Base-by-base conservation (phyloP, 2,329 filamentous ascomycete genomes). In the Alternaria arbusti region DNA sequence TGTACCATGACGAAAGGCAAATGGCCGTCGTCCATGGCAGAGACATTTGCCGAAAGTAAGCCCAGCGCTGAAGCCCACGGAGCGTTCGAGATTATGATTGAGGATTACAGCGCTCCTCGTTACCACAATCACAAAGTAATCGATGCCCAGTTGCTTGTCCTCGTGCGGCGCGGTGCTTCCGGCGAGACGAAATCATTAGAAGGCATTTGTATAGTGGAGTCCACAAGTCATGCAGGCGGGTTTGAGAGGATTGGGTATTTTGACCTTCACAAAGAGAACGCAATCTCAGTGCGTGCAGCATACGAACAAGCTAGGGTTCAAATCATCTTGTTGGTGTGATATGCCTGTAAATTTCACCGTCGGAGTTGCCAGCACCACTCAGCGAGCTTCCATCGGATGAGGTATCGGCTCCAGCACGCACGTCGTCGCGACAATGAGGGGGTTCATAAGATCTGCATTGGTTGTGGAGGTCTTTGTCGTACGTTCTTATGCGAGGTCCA, bases 181-280 rank as follows among this genome's bases (percentile, higher is more conserved):
- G 23, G 23, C 23, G 23, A 25, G 23, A 25, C 23, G 5, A 25
- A 8, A 25, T 25, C 23, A 25, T 25, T 25, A 6, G 6, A 25
- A 1, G 45, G 23, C 6, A 17, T 49, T 4, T 49, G 46, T 5
- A 3, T 50, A 22, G 6, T 30, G 10, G 2, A 22, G 11, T 30
- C 28, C 28, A 30, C 11, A 1, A 30, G 1, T 1, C 10, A 30
- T 13, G 2, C 1, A 7, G 25, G 26, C 5, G 47, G n/a, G 0
- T 50, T 20, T 30, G 47, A 50, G 12, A 50, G 47, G 7, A 9
- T 30, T 9, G 47, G 25, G n/a, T 20, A 2, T 9, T 50, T 50
- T 2, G 0, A 1, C 3, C 3, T 12, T 2, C 0, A 0, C 3
- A 2, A 0, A 3, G 25, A 5, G 13, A 1, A 4, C 3, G 6